Conservation (phyloP, 495 filamentous ascomycete species). For the Pseudoneurospora amorphoporcata region DNA sequence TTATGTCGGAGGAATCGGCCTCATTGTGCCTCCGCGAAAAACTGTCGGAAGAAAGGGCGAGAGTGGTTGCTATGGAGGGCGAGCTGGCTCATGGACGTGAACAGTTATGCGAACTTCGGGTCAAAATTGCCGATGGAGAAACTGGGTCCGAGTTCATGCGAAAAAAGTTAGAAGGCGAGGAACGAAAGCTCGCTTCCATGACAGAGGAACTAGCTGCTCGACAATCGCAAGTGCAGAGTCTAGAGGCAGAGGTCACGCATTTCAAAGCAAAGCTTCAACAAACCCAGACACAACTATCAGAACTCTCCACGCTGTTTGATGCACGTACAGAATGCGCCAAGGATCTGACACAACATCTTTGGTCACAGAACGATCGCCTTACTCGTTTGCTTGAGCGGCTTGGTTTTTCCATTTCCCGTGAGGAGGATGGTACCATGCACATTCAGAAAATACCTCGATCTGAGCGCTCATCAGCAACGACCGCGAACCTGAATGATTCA, state of each 20-base stretch:
- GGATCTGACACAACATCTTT: conserved; percentile 72
- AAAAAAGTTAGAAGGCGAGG: conserved; percentile 59
- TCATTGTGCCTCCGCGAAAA: conserved; percentile 35
- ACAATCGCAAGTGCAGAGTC: conserved; percentile 50
- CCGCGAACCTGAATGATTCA: conserved; percentile 43
- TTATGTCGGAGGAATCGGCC: conserved; percentile 33
- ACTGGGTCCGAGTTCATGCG: conserved; percentile 68
- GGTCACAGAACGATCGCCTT: conserved; percentile 65
- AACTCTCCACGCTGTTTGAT: conserved; percentile 43
- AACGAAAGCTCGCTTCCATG: conserved; percentile 49
- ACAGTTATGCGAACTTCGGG: conserved; percentile 53
- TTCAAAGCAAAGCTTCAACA: conserved; percentile 47
- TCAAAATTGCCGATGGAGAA: conserved; percentile 64
- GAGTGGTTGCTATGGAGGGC: conserved; percentile 43
- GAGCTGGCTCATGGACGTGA: conserved; percentile 59
- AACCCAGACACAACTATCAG: conserved; percentile 39
- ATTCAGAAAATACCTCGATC: conserved; percentile 68
- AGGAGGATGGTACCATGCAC: conserved; percentile 54
- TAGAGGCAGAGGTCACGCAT: conserved; percentile 57
- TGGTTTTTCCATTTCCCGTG: conserved; percentile 67
- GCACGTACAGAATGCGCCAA: conserved; percentile 58
- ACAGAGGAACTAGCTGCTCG: conserved; percentile 55
- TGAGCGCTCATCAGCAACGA: conserved; percentile 31
- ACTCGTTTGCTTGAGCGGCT: conserved; percentile 72
- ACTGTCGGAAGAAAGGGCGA: conserved; percentile 48